Conservation (phyloP, 2,329 filamentous ascomycete genomes). For the Zymoseptoria brevis region DNA sequence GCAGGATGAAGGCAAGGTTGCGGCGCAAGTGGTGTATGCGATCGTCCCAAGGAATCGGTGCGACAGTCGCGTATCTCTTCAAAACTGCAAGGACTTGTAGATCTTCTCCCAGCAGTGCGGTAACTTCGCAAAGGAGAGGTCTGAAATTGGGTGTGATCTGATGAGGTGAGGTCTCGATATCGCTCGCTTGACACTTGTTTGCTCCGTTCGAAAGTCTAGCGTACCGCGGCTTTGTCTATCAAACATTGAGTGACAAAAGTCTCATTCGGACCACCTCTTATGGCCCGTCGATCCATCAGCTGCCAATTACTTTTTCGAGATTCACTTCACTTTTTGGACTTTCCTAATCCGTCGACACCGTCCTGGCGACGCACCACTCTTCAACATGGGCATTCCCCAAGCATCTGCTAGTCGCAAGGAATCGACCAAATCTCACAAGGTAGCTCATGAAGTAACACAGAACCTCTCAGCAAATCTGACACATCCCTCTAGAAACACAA, state of each 20-base stretch:
- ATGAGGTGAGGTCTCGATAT: not conserved
- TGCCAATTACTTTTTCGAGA: not conserved
- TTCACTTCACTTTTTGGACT: not conserved
- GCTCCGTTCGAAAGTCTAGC: not conserved
- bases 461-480: not conserved
- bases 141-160: not conserved
- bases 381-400: not conserved
- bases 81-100: not conserved
- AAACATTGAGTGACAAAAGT: conserved; percentile 4
- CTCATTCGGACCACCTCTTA: conserved; percentile 5
- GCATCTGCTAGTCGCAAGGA: not conserved
- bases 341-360: not conserved
- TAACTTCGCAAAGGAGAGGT: not conserved
- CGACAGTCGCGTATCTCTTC: not conserved
- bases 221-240: not conserved
- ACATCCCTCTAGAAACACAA: not conserved
- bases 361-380: not conserved
- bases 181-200: not conserved
- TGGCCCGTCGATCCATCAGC: not conserved
- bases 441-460: not conserved
- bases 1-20: not conserved
- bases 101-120: not conserved
- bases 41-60: not conserved
- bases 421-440: not conserved
- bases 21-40: not conserved